Evolutionary conservation across 257 asterid species (phyloP).

Genomic region (Solanum acaule): DNA sequence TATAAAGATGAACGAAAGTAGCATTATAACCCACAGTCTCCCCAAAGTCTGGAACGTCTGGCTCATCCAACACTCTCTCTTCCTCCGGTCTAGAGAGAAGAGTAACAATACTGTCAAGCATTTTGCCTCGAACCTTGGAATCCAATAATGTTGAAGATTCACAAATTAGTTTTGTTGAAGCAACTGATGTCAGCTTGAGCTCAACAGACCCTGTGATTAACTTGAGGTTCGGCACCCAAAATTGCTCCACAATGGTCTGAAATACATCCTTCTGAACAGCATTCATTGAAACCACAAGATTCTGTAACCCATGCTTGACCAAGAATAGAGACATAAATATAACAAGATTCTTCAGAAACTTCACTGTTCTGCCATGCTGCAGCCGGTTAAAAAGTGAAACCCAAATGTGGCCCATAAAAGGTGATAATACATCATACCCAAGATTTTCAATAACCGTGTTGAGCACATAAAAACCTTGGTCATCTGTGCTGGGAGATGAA

Average conservation of each 20-base stretch:
- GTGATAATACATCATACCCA: constrained; percentile 58
- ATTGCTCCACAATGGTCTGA: constrained; percentile 48
- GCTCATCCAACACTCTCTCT: constrained; percentile 72
- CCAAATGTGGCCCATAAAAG: constrained; percentile 64
- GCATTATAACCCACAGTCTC: constrained; percentile 75
- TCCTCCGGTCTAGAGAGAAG: constrained; percentile 74
- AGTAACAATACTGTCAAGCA: constrained; percentile 85
- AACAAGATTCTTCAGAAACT: constrained; percentile 66
- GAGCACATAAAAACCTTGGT: constrained; percentile 91
- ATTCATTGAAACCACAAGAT: constrained; percentile 64
- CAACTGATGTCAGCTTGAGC: constrained; percentile 75
- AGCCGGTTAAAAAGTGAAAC: constrained; percentile 58
- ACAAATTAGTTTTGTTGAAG: constrained; percentile 68
- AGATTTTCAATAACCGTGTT: constrained; percentile 88
- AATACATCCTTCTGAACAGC: constrained; percentile 64
- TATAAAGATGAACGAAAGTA: constrained; percentile 59
- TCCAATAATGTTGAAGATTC: constrained; percentile 56
- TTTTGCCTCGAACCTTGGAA: constrained; percentile 65
- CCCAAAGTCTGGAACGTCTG: constrained; percentile 81
- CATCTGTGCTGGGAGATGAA: constrained; percentile 59
- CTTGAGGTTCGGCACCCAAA: constrained; percentile 85
- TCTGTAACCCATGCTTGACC: constrained; percentile 65
- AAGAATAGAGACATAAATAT: constrained; percentile 83
- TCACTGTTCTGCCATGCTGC: constrained; percentile 47
- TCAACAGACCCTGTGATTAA: constrained; percentile 64